These are phyloP conservation scores for Euphorbia corollata DNA, from an alignment of 441 rosid species.

Conservation along the genomic window DNA sequence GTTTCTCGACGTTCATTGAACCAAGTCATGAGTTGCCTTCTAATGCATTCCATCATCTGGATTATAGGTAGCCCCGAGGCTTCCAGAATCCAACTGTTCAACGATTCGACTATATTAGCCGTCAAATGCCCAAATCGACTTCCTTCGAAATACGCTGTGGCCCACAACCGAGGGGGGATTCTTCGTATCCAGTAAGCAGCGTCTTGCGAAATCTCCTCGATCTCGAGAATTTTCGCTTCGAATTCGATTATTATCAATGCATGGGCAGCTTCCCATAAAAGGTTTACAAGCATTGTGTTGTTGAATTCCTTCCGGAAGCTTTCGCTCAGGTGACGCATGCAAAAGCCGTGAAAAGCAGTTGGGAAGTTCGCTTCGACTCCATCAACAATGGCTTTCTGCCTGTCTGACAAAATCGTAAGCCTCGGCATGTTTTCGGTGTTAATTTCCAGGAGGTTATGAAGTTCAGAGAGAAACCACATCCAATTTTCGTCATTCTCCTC, in stretches of 20 bases:
- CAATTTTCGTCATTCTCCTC: constrained; percentile 93
- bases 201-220: constrained; percentile 86
- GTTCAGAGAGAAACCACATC: constrained; percentile 98
- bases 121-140: constrained; percentile 83
- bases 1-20: constrained; percentile 85
- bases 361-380: constrained; percentile 91
- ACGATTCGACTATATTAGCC: constrained; percentile 72
- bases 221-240: constrained; percentile 83
- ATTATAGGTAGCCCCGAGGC: constrained; percentile 94
- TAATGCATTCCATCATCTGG: constrained; percentile 96
- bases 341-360: constrained; percentile 89
- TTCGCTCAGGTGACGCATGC: constrained; percentile 90
- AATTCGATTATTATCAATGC: constrained; percentile 83
- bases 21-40: constrained; percentile 96
- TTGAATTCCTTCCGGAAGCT: constrained; percentile 91
- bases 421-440: constrained; percentile 96
- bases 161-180: constrained; percentile 90
- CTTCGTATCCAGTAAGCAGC: constrained; percentile 88
- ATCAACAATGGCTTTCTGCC: constrained; percentile 81
- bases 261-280: constrained; percentile 92
- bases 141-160: constrained; percentile 90
- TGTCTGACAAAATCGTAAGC: constrained; percentile 84
- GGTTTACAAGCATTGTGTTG: constrained; percentile 75
- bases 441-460: constrained; percentile 78
- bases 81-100: constrained; percentile 83